These are phyloP conservation scores for Solanum hybrid DNA, from an alignment of 305 asterid species.

Conservation along the genomic window DNA sequence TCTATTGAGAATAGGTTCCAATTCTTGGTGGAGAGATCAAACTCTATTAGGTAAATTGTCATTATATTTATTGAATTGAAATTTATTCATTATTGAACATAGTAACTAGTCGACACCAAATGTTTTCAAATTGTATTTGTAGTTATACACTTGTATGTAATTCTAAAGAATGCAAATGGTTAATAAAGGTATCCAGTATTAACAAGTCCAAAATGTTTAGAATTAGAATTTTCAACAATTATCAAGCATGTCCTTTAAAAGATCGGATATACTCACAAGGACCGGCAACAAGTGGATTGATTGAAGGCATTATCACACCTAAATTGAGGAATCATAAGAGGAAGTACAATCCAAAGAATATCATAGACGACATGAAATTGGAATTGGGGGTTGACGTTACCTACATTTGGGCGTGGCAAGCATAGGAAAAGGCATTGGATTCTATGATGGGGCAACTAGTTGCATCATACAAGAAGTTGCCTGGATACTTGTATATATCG, in stretches of 20 bases:
- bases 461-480: background rate
- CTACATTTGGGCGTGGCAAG: background rate
- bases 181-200: background rate
- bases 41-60: background rate
- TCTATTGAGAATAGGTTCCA: background rate
- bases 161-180: background rate
- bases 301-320: background rate
- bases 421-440: background rate
- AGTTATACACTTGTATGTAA: background rate
- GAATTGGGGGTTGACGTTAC: background rate
- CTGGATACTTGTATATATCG: background rate
- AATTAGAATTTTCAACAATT: background rate
- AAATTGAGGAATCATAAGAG: background rate
- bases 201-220: background rate
- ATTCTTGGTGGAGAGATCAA: background rate
- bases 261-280: background rate
- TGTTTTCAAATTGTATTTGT: background rate
- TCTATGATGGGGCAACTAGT: background rate
- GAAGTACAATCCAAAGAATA: background rate
- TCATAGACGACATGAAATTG: background rate
- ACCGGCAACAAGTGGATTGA: background rate
- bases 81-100: background rate
- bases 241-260: background rate
- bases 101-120: background rate
- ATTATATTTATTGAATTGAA: background rate